These are phyloP conservation scores for Dothistroma pini DNA, from an alignment of 2,329 filamentous ascomycete species.

Conservation along the genomic window DNA sequence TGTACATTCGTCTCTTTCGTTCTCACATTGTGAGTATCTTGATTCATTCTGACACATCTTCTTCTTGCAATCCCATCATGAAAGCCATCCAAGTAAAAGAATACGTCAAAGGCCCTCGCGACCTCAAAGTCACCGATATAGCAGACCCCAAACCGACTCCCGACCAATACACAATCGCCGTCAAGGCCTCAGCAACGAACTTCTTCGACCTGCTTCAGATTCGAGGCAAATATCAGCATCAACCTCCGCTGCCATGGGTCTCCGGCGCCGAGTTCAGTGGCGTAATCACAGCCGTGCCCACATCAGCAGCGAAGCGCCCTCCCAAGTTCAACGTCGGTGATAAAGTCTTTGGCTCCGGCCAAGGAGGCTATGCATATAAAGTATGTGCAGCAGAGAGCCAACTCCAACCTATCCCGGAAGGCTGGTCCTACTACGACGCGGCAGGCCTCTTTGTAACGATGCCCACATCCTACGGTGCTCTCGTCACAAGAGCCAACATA, in stretches of 20 bases:
- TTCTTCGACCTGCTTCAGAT: conserved; percentile 98
- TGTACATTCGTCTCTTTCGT: background rate
- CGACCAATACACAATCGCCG: conserved; percentile 79
- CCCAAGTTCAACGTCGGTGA: conserved; percentile 72
- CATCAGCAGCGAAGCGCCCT: conserved; percentile 31
- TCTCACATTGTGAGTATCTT: background rate
- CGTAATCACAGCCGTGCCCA: conserved; percentile 64
- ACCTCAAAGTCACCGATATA: conserved; percentile 71
- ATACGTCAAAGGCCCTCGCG: conserved; percentile 57
- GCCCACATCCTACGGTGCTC: conserved; percentile 80
- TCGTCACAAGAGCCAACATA: conserved; percentile 73
- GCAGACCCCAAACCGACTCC: conserved; percentile 68
- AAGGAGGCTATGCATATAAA: conserved; percentile 82
- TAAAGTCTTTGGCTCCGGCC: conserved; percentile 78
- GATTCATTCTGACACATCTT: no score
- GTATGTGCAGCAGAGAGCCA: conserved; percentile 63
- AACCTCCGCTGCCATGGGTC: conserved; percentile 84
- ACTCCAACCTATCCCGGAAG: conserved; percentile 69
- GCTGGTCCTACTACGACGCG: conserved; percentile 80
- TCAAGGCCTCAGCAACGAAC: conserved; percentile 85
- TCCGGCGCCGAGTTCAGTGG: conserved; percentile 86
- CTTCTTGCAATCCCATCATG: conserved; percentile 51
- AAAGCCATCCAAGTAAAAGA: conserved; percentile 52
- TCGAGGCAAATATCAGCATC: conserved; percentile 90
- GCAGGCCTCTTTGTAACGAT: conserved; percentile 89